Evolutionary conservation across 2,329 filamentous ascomycete species (phyloP).

Genomic region (Ophiostoma sp.): DNA sequence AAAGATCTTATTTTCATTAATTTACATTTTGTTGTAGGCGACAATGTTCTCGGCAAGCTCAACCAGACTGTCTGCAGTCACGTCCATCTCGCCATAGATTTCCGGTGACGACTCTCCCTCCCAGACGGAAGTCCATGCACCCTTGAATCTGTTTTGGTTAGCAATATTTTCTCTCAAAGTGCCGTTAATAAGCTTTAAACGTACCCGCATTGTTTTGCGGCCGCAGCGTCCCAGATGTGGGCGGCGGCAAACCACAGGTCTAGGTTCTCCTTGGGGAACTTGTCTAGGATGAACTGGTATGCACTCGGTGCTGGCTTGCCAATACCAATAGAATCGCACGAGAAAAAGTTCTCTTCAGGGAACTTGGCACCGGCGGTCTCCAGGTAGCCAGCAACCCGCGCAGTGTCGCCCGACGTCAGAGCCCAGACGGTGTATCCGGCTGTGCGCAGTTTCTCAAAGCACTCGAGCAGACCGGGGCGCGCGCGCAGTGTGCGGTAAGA

Average conservation of each 20-base stretch:
- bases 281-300: neutral
- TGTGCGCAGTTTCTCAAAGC: neutral
- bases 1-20: neutral
- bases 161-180: neutral
- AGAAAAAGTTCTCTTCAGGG: neutral
- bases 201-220: neutral
- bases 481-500: neutral
- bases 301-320: neutral
- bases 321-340: neutral
- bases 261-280: slow-evolving; percentile 5
- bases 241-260: slow-evolving; percentile 2
- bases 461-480: neutral
- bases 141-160: neutral
- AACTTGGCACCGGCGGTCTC: neutral
- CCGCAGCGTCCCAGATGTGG: neutral
- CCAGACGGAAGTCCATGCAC: neutral
- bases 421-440: slow-evolving; percentile 2
- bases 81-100: slow-evolving; percentile 1
- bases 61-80: neutral
- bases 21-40: neutral
- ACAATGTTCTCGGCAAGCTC: neutral
- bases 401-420: neutral
- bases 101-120: neutral
- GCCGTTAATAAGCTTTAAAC: neutral
- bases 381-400: neutral